A percentile compares a stretch with the other conserved stretches of the same genome.
Conservation (phyloP, 169 alveolate species). For the Perkinsus olseni region DNA sequence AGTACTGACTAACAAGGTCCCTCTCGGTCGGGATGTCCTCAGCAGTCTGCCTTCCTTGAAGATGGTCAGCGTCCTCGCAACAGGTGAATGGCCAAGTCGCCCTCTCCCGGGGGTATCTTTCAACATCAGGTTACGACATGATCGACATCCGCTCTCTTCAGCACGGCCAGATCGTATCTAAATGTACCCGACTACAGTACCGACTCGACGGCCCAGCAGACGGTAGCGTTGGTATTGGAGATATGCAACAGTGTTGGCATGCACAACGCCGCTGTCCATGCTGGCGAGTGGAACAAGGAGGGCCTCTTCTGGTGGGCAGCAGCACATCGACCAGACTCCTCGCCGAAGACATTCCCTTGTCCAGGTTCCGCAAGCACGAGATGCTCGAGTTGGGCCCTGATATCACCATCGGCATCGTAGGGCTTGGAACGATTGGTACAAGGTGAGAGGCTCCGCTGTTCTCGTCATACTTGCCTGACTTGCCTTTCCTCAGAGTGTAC, state of each 20-base stretch:
- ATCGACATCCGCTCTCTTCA: neutral
- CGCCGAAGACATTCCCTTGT: neutral
- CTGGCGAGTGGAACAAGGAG: neutral
- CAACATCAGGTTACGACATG: neutral
- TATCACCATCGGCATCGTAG: neutral
- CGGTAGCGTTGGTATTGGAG: neutral
- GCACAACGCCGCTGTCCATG: neutral
- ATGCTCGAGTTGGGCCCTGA: neutral
- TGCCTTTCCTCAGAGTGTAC: neutral
- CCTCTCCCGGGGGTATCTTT: neutral
- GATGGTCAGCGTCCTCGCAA: neutral
- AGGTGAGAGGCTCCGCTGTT: neutral
- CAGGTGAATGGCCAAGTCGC: neutral
- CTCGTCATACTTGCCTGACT: neutral
- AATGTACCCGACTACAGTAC: neutral
- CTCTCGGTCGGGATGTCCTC: neutral
- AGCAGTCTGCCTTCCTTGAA: neutral
- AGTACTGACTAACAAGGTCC: neutral
- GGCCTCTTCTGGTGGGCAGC: neutral
- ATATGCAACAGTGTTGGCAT: neutral
- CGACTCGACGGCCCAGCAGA: neutral
- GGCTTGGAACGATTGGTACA: neutral
- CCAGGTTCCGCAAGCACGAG: conserved; percentile 3
- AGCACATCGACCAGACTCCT: neutral
- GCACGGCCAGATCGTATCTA: neutral